These are phyloP conservation scores for Phlebopus sp. DNA, from an alignment of 1,284 basidiomycete species.

Conservation along the genomic window DNA sequence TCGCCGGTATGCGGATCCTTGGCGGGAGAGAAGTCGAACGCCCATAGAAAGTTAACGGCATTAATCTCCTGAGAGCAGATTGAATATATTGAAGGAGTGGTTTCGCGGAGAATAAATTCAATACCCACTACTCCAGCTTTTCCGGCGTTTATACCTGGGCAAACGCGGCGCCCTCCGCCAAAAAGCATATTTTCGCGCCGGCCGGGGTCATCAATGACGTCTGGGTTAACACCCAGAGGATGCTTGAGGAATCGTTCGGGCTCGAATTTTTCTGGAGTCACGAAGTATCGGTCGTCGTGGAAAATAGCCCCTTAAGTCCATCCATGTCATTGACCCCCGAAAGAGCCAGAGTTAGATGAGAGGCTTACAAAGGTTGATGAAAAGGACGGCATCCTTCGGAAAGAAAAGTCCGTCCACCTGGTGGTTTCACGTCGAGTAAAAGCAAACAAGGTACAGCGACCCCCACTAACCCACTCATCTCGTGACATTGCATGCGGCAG, in stretches of 20 bases:
- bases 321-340: neutral
- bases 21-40: neutral
- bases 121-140: constrained; percentile 13
- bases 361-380: constrained; percentile 20
- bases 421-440: neutral
- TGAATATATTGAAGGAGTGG: neutral
- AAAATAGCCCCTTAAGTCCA: constrained; percentile 14
- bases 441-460: too few species aligned
- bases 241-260: constrained; percentile 23
- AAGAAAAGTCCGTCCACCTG: constrained; percentile 11
- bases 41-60: neutral
- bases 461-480: constrained; percentile 8
- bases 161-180: constrained; percentile 22
- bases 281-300: constrained; percentile 19
- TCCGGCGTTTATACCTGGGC: constrained; percentile 18
- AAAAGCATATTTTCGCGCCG: constrained; percentile 20
- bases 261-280: constrained; percentile 21
- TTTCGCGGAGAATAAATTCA: neutral
- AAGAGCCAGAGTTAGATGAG: neutral
- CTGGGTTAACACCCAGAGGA: constrained; percentile 17
- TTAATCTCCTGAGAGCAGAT: neutral
- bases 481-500: constrained; percentile 19
- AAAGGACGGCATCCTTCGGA: constrained; percentile 17
- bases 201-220: constrained; percentile 13
- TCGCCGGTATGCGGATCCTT: neutral